Conservation (phyloP, 2,329 filamentous ascomycete species). For the Diplodia seriata region DNA sequence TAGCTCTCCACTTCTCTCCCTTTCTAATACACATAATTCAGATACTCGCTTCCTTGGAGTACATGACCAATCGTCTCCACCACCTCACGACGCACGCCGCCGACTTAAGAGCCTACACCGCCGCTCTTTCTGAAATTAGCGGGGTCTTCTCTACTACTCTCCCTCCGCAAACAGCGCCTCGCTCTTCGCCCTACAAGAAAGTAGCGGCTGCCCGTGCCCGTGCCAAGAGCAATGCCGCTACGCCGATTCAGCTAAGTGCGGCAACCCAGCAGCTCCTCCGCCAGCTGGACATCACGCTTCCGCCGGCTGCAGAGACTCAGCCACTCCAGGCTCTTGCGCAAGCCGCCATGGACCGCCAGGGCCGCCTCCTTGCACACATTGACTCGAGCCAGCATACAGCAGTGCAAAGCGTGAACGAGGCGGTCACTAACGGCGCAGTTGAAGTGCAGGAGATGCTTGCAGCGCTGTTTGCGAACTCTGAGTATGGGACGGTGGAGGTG, state of each 20-base stretch:
- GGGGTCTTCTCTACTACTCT: conserved; percentile 40
- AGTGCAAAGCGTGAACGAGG: conserved; percentile 46
- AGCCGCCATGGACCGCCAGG: conserved; percentile 43
- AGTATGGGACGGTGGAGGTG: conserved; percentile 42
- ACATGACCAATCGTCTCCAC: conserved; percentile 49
- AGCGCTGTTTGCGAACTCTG: conserved; percentile 49
- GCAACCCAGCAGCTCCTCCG: conserved; percentile 46
- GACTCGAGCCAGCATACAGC: conserved; percentile 43
- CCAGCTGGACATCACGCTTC: conserved; percentile 43
- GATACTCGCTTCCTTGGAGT: conserved; percentile 51
- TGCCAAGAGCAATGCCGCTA: conserved; percentile 42
- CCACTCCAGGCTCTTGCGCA: conserved; percentile 42
- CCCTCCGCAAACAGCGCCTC: conserved; percentile 36
- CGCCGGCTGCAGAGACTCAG: conserved; percentile 11
- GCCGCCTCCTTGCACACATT: conserved; percentile 46
- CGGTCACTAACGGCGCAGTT: conserved; percentile 46
- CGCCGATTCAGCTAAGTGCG: conserved; percentile 40
- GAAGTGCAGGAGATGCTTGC: conserved; percentile 48
- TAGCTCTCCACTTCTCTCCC: background rate
- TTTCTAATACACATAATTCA: conserved; percentile 36
- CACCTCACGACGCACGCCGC: conserved; percentile 39
- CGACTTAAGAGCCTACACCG: conserved; percentile 42
- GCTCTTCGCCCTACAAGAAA: conserved; percentile 39
- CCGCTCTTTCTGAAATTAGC: conserved; percentile 43
- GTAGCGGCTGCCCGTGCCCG: conserved; percentile 40